These are phyloP conservation scores for Pelargonium australe DNA, from an alignment of 441 rosid genomes.

Conservation along the genomic window DNA sequence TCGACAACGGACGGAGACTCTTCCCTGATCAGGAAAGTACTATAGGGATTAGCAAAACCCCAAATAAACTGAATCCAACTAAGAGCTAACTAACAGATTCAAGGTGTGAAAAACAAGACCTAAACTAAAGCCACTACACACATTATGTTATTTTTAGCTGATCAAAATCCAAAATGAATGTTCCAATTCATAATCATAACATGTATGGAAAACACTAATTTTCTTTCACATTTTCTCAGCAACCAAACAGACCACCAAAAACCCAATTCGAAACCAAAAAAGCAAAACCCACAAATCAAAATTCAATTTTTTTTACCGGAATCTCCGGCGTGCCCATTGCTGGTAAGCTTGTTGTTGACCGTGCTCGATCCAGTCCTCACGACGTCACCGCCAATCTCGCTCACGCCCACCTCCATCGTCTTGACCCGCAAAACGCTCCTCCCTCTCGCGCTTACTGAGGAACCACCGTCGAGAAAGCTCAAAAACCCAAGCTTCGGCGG, in stretches of 20 bases:
- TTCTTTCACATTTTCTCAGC: not conserved
- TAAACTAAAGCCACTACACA: too few species aligned
- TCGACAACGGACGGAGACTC: slow-evolving; percentile 30
- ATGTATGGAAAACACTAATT: not conserved
- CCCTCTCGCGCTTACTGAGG: not conserved
- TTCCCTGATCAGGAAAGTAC: not conserved
- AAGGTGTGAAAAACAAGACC: not conserved
- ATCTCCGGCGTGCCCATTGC: slow-evolving; percentile 1
- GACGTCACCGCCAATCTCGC: not conserved
- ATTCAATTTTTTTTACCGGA: not conserved
- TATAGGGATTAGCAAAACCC: not conserved
- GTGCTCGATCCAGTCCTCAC: not conserved
- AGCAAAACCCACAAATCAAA: not conserved
- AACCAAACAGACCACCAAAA: not conserved
- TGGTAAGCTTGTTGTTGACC: not conserved
- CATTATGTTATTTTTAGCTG: not conserved
- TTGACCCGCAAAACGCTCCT: not conserved
- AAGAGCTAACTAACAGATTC: not conserved
- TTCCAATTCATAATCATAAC: not conserved
- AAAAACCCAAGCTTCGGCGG: too few species aligned
- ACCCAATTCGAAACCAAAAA: not conserved
- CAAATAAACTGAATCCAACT: not conserved
- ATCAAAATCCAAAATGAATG: not conserved
- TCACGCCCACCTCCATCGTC: not conserved
- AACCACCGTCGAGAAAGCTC: not conserved